Evolutionary conservation across 2,329 filamentous ascomycete genomes (phyloP), one percentile per base, ranked within the genome.

Genomic region (Aspergillus pseudotamarii): DNA sequence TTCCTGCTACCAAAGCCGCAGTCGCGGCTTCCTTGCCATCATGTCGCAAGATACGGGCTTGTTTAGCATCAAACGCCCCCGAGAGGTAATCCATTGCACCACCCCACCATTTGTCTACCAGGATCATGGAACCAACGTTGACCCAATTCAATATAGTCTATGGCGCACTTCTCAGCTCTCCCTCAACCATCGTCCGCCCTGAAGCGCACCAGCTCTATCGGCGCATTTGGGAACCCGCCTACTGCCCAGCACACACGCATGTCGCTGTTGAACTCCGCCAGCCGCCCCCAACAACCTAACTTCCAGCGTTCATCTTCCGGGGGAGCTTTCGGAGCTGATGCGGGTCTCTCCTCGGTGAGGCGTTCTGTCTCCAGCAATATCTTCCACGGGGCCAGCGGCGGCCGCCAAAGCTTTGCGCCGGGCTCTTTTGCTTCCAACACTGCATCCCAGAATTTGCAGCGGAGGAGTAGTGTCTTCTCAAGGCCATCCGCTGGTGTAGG

Each of bases 141-240:
- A 36, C 32, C 34, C 10, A 36, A 54, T 59, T 68, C 72, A 62
- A 72, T 69, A 59, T 60, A 70, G 43, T 61, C 51, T 60, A 56
- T 58, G 41, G 55, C 62, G 12, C 61, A 89, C 77, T 94, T 93
- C 78, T 91, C 91, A 23, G 88, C 88, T 26, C 92, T 99, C 66
- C 95, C 95, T 23, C 93, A 96, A 80, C 94, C 95, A 10, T 86
- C 91, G 32, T 98, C 94, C 46, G 92, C 93, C 46, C 90, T 99
- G 86, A 99, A 99, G 83, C 92, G 95, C 77, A 91, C 92, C 34
- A 95, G 89, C 74, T 94, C 93, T 14, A 89, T 88, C 70, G 88
- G 88, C 66, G 88, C 88, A 74, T 84, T 88, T 72, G 85, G 87
- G 64, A 85, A 86, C 73, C 83, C 83, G 62, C 87, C 86, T 53